These are phyloP conservation scores for Galerina marginata DNA, from an alignment of 768 basidiomycete species.

Conservation along the genomic window DNA sequence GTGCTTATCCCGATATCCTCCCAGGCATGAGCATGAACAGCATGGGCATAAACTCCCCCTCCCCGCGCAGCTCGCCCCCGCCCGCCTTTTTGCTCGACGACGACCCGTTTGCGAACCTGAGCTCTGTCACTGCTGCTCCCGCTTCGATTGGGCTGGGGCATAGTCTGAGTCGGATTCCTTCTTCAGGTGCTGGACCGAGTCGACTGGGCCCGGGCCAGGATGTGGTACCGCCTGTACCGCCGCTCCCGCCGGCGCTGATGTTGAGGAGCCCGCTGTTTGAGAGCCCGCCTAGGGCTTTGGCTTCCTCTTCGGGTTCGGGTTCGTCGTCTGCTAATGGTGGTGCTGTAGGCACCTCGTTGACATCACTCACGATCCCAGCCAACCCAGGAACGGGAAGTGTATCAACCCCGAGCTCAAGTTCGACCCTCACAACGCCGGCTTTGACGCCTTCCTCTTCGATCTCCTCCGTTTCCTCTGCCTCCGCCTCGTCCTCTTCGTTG, in stretches of 20 bases:
- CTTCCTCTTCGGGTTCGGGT: background rate
- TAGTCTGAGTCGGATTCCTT: no score
- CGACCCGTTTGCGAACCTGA: conserved; percentile 75
- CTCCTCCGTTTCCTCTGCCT: background rate
- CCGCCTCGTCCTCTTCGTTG: background rate
- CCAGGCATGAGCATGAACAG: conserved; percentile 3
- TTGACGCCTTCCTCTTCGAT: background rate
- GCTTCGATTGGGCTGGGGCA: background rate
- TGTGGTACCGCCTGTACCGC: background rate
- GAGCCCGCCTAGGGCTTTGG: background rate
- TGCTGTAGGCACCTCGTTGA: background rate
- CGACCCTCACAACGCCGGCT: background rate
- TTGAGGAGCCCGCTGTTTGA: conserved; percentile 18
- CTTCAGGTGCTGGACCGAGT: no score
- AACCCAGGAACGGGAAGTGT: no score
- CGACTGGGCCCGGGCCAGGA: no score
- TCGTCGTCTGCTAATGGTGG: background rate
- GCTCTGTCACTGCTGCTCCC: conserved; percentile 20
- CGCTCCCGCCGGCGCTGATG: conserved; percentile 4
- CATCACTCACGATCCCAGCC: no score
- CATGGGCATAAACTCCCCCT: background rate
- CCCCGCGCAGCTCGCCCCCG: conserved; percentile 40
- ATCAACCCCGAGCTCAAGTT: background rate
- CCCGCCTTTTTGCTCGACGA: conserved; percentile 64
- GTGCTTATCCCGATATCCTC: no score